Conservation (phyloP, 371 early-diverging fungal species). For the Mucor circinelloides region DNA sequence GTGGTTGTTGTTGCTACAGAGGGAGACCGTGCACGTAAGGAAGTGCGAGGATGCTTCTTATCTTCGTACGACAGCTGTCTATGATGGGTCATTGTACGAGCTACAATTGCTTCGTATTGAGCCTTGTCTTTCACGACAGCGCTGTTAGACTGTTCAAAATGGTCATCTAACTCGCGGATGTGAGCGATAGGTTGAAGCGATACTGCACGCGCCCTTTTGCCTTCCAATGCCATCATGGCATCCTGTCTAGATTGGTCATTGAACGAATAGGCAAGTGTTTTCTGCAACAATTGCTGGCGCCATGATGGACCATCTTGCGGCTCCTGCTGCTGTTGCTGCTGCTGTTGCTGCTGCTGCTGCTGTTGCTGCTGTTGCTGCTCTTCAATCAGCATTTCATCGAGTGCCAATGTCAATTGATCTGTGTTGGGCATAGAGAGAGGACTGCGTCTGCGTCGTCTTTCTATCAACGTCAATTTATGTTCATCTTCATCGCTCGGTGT, state of each 20-base stretch:
- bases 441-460: conserved; percentile 22
- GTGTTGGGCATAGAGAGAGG: conserved; percentile 13
- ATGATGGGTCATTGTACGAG: conserved; percentile 25
- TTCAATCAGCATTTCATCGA: conserved; percentile 1
- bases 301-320: background rate
- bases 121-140: conserved; percentile 35
- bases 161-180: conserved; percentile 18
- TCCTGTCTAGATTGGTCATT: conserved; percentile 29
- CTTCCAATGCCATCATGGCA: conserved; percentile 37
- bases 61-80: conserved; percentile 27
- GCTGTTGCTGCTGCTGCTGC: background rate
- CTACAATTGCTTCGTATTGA: conserved; percentile 38
- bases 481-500: background rate
- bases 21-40: conserved; percentile 23
- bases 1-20: background rate
- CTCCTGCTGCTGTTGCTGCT: background rate
- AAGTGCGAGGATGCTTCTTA: background rate
- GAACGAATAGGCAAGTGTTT: conserved; percentile 9
- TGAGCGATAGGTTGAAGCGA: conserved; percentile 16
- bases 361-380: background rate
- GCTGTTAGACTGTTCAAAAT: conserved; percentile 4
- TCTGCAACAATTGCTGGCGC: conserved; percentile 7
- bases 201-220: conserved; percentile 2
- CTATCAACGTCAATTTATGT: conserved; percentile 12
- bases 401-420: conserved; percentile 18